Evolutionary conservation across 1,284 basidiomycete species (phyloP), one percentile per base, ranked within the genome.

Genomic region (Filobasidium uniguttulatum): DNA sequence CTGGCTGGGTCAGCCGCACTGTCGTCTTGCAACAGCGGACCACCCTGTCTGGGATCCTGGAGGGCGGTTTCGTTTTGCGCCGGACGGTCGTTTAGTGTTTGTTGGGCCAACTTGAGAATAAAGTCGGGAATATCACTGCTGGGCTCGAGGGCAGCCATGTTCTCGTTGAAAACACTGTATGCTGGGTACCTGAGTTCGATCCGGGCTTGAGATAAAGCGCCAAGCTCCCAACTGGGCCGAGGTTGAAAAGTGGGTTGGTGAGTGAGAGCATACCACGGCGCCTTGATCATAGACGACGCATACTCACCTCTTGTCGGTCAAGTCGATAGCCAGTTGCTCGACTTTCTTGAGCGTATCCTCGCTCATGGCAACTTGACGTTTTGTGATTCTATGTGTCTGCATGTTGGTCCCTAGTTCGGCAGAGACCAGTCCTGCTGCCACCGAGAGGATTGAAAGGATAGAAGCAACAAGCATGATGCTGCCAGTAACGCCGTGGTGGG

Each of bases 1-100:
- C 80, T 81, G 0, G 85, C 79, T 0, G 89, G 88, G 67, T 94
- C 89, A 2, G 76, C 83, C 0, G 81, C 82, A 0, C 84, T 80
- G 15, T 78, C 80, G 56, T 74, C 73, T 5, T 56, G 46, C 14
- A 73, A 55, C 36, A 75, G 52, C 51, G 53, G 19, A 72, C 50
- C 75, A 66, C 1, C 77, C 75, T 57, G 76, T 75, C 1, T 77
- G 70, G 19, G 75, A n/a, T 29, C 17, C 72, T 68, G 61, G 20
- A 70, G 58, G 15, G 55, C 53, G 14, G 54, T 44, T 5, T 62
- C 63, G 23, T 72, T 67, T 8, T 62, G 63, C 4, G 71, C 67
- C 9, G 54, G 41, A 2, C 66, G 59, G 45, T 68, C 60, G 10
- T 59, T n/a, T 40, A 68, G 47, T 3, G 64, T 64, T 14, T 43